These are phyloP conservation scores for Salmacisia buchloeana DNA, from an alignment of 1,284 basidiomycete species.

Conservation along the genomic window DNA sequence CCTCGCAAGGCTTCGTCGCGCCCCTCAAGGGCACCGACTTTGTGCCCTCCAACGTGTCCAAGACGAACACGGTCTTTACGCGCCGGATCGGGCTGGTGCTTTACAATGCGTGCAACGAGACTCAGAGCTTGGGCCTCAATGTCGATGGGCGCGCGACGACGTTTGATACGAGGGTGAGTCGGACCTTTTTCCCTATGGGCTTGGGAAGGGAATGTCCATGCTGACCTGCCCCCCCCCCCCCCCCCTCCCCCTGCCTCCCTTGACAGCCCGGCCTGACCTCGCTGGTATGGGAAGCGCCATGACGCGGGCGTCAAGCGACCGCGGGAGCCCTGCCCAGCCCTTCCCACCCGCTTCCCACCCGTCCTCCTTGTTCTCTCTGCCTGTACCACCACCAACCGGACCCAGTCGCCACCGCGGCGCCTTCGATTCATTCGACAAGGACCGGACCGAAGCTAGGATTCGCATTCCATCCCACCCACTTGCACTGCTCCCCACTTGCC, in stretches of 20 bases:
- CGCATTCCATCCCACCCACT: too few species aligned
- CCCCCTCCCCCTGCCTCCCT: constrained; percentile 5
- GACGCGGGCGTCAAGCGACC: background rate
- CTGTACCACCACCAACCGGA: too few species aligned
- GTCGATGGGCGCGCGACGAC: constrained; percentile 20
- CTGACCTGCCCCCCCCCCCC: background rate
- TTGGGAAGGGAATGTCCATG: background rate
- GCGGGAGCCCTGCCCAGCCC: background rate
- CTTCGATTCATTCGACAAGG: too few species aligned
- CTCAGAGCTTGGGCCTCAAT: constrained; percentile 19
- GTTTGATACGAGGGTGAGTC: background rate
- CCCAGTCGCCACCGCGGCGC: too few species aligned
- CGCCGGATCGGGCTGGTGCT: constrained; percentile 24
- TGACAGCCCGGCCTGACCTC: constrained; percentile 22
- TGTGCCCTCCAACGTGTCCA: constrained; percentile 11
- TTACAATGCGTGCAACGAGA: constrained; percentile 21
- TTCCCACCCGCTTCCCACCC: too few species aligned
- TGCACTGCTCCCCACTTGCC: too few species aligned
- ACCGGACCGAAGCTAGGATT: too few species aligned
- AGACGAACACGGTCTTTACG: constrained; percentile 2
- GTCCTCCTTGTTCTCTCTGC: too few species aligned
- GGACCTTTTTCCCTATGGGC: background rate
- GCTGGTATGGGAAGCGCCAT: constrained; percentile 32
- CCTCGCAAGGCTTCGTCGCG: constrained; percentile 25
- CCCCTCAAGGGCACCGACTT: constrained; percentile 12